Evolutionary conservation across 257 asterid genomes (phyloP), one percentile per base, ranked within the genome.

Genomic region (Fraxinus cuspidata): DNA sequence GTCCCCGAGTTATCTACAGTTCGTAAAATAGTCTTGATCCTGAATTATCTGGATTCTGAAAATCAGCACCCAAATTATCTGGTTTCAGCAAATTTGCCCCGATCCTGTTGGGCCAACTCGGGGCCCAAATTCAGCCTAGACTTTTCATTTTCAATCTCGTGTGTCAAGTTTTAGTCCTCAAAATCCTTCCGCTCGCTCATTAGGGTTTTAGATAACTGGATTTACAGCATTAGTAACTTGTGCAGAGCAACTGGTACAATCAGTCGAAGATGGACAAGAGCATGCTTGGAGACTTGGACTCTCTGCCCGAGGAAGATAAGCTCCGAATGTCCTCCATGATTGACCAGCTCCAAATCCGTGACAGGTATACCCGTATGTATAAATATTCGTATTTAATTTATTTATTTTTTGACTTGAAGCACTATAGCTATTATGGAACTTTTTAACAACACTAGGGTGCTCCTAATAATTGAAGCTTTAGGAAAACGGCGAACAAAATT

Each of bases 301-400:
- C 89, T 79, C 92, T 90, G 53, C 87, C 91, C 1, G 92, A 90
- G 79, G 91, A 80, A 64, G 96, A 90, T 53, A 86, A 89, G 90
- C 85, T 83, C 69, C 84, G 87, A 51, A 90, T 90, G 96, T n/a
- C 93, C 68, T 42, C 92, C 84, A 90, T 89, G 93, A 83, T 90
- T 74, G 93, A 90, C 74, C 93, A 88, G 88, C 93, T 90, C 77
- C 96, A 90, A 87, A 66, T 90, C 81, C 96, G 96, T 47, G 96
- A 90, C 87, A 89, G 96, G 96, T 85, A 70, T 71, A 16, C 25
- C 21, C 44, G 32, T 23, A 2, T 63, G 4, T 53, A 21, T 21
- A 23, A 9, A n/a, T 60, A 11, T 63, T 12, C 19, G 32, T 60
- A 11, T 49, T 49, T 11, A 49, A 49, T 16, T 13, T 1, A 29